phyloP scores from a whole-genome alignment of 176 grass and related monocot species.

The bread wheat (Triticum aestivum) region IWGSC_CS_RefSeq_v2.1 NC_057812.1:17062174-17062673 shows the following conservation, averaged over 20 bases:
- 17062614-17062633: neutral
- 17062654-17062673: neutral
- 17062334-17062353: neutral
- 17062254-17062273: constrained; percentile 94
- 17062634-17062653: neutral
- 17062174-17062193: neutral
- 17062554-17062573: constrained; percentile 2
- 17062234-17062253: constrained; percentile 75
- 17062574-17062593: neutral
- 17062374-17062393: neutral
- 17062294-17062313: constrained; percentile 91
- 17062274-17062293: constrained; percentile 95
- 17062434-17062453: constrained; percentile 95
- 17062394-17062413: constrained; percentile 84
- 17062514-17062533: constrained; percentile 91
- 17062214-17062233: constrained; percentile 84
- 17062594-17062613: neutral
- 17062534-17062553: constrained; percentile 62
- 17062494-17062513: constrained; percentile 96
- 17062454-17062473: constrained; percentile 92
- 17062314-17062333: constrained; percentile 18
- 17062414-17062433: constrained; percentile 97
- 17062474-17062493: constrained; percentile 97
- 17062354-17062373: neutral
- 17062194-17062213: constrained; percentile 29